Conservation (phyloP, 108 stramenopile genomes). For the Pseudonitzschia pungens region DNA sequence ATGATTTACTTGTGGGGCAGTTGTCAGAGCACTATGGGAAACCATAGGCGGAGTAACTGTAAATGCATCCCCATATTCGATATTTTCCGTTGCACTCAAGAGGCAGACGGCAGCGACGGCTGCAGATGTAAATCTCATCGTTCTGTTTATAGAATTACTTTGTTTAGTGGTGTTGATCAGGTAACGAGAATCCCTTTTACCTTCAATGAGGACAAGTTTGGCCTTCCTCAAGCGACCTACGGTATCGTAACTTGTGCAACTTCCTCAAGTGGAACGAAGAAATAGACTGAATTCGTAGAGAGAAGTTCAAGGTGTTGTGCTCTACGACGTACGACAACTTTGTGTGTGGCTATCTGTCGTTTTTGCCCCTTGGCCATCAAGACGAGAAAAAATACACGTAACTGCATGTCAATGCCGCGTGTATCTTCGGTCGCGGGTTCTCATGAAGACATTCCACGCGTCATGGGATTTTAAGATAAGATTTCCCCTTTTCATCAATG, state of each 20-base stretch:
- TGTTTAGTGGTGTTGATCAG: not conserved
- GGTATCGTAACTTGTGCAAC: not conserved
- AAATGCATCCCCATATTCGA: constrained; percentile 22
- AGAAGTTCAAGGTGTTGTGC: constrained; percentile 11
- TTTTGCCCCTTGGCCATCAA: not conserved
- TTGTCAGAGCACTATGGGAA: not conserved
- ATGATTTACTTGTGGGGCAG: not conserved
- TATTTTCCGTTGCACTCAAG: constrained; percentile 14
- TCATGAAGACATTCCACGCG: not conserved
- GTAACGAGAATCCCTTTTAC: not conserved
- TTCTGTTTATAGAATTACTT: not conserved
- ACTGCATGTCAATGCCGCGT: constrained; percentile 3
- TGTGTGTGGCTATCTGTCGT: constrained; percentile 8
- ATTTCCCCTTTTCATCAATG: not conserved
- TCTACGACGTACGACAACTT: not conserved
- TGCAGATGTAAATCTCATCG: constrained; percentile 33
- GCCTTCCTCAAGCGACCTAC: not conserved
- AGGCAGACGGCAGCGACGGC: constrained; percentile 29
- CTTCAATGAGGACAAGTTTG: not conserved
- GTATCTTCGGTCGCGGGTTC: constrained; percentile 1
- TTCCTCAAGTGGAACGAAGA: not conserved
- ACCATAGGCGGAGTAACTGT: constrained; percentile 16
- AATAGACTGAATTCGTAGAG: not conserved
- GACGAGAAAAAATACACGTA: constrained; percentile 4
- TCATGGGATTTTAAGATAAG: not conserved